Evolutionary conservation across 164 flowering plant species (phyloP), one percentile per base, ranked within the genome.

Genomic region (Annona cherimola): DNA sequence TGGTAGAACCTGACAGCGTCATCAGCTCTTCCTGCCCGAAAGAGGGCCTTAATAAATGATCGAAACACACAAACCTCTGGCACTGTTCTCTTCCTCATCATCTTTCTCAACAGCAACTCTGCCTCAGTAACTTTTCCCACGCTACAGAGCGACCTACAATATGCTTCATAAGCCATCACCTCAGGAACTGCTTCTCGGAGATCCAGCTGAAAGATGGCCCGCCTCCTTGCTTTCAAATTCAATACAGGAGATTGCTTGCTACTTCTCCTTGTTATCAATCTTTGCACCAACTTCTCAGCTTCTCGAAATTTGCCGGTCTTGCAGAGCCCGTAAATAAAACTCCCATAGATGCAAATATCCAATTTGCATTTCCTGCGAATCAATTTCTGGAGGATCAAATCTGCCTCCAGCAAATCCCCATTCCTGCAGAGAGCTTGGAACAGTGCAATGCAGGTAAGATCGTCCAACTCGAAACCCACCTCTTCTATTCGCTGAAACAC

Each of bases 341-440:
- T 82, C 71, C 81, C 87, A 76, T 75, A 84, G 1, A 82, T 61
- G 74, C 78, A 80, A 44, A 82, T 63, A 76, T 81, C 87, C 64
- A 84, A 60, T 8, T 45, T 54, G 63, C 57, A 82, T 43, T 66
- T 42, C 50, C 74, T 74, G 72, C 61, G 57, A 11, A 74, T 61
- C 81, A 84, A 55, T 61, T 61, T 77, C 71, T 85, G 75, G 54
- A 84, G 64, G 75, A 84, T 55, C 68, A 62, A 69, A 79, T 84
- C 87, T 18, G 87, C 87, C 62, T 77, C 79, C 42, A 54, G 54
- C 39, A 84, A 69, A 12, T 78, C 62, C 63, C 85, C 87, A 63
- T 73, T 82, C 67, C 78, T 79, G 69, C 84, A 81, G 19, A 78
- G 77, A 69, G 82, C 80, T 71, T 79, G 81, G 76, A 78, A 82